A percentile compares a stretch with the other conserved stretches of the same genome.
Evolutionary conservation across 148 eudicot genomes (phyloP).

Genomic region (Rhododendron henanense): DNA sequence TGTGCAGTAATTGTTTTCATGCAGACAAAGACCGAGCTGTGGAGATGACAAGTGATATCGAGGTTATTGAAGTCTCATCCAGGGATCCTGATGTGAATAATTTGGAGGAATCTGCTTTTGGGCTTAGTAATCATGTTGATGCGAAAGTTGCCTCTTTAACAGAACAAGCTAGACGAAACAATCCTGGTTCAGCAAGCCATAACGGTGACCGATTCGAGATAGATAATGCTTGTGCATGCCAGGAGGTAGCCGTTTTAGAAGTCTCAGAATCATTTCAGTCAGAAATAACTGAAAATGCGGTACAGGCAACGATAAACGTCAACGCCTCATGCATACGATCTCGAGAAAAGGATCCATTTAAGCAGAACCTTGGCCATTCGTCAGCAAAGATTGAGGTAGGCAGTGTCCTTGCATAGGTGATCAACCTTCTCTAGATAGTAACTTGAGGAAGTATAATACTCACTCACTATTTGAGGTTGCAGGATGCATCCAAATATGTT

Average conservation of each 20-base stretch:
- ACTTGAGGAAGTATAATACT: neutral
- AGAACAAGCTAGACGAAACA: neutral
- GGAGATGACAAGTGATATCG: constrained; percentile 16
- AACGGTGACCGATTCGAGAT: neutral
- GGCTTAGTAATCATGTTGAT: neutral
- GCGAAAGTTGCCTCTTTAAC: neutral
- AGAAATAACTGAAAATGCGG: neutral
- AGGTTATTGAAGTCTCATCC: constrained; percentile 15
- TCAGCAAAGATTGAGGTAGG: constrained; percentile 29
- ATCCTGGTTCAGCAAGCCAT: neutral
- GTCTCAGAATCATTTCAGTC: constrained; percentile 7
- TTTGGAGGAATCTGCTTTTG: constrained; percentile 1
- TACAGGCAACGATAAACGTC: constrained; percentile 3
- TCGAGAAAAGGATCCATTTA: constrained; percentile 16
- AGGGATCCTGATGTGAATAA: neutral
- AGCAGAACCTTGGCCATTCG: constrained; percentile 11
- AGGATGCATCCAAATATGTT: neutral
- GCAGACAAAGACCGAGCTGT: constrained; percentile 7
- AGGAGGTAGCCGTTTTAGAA: constrained; percentile 2
- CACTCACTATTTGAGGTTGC: neutral
- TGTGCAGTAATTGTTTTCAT: neutral
- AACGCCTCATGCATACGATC: constrained; percentile 11
- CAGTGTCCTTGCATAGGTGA: neutral
- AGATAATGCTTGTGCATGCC: neutral
- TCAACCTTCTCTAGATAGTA: neutral